Percentiles rank a stretch among this genome's conserved stretches.
phyloP scores from a whole-genome alignment of 495 filamentous ascomycete species.

The Neurospora discreta region DNA sequence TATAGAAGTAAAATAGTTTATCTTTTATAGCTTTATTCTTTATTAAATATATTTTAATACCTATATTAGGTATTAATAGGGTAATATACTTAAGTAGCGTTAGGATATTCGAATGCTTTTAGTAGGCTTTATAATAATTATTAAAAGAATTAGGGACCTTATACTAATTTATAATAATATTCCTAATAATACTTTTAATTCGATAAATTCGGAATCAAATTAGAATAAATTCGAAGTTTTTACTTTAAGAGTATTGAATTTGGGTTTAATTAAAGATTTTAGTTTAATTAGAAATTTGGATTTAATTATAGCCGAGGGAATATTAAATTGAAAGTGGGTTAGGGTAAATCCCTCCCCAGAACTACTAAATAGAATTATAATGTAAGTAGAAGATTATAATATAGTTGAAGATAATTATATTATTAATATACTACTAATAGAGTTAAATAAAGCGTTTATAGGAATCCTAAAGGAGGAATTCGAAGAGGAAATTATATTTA shows the following conservation, averaged over 20 bases:
- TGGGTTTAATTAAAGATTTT: too few species aligned
- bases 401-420: not conserved
- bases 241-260: too few species aligned
- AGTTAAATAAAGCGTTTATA: not conserved
- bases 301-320: too few species aligned
- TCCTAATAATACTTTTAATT: not conserved
- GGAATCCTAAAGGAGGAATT: not conserved
- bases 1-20: too few species aligned
- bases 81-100: too few species aligned
- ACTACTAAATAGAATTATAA: not conserved
- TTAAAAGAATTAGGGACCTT: too few species aligned
- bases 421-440: not conserved
- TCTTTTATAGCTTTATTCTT: too few species aligned
- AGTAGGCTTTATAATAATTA: too few species aligned
- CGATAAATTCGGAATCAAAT: not conserved
- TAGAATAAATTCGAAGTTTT: not conserved
- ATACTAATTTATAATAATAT: not conserved
- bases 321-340: not conserved
- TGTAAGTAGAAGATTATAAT: not conserved
- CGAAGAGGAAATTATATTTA: not conserved
- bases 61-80: too few species aligned
- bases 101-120: too few species aligned
- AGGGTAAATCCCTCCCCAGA: not conserved
- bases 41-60: too few species aligned
- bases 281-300: too few species aligned